Evolutionary conservation across 345 rosid species (phyloP).

Genomic region (Syzygium oleosum): DNA sequence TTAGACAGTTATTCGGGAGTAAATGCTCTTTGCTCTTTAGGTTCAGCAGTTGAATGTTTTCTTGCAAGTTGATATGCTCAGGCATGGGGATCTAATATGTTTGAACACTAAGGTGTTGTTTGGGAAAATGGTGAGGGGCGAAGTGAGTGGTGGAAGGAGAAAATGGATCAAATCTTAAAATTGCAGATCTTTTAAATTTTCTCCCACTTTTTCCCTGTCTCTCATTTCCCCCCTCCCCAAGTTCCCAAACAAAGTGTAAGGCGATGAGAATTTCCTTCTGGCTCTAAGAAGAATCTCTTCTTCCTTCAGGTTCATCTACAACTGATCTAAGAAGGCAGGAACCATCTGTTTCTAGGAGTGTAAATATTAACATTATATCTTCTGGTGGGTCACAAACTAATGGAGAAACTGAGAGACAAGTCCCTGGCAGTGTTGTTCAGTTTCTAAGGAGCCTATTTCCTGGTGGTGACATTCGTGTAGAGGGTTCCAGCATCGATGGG

Average conservation of each 20-base stretch:
- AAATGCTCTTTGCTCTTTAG: background rate
- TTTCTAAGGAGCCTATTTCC: slow-evolving; percentile 45
- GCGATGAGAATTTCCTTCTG: background rate
- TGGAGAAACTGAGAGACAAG: slow-evolving; percentile 39
- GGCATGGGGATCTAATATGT: background rate
- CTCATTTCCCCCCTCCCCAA: background rate
- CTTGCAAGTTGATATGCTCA: background rate
- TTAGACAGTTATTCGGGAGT: background rate
- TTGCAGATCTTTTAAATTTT: background rate
- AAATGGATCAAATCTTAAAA: background rate
- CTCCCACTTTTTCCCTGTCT: background rate
- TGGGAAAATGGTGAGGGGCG: background rate
- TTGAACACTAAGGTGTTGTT: background rate
- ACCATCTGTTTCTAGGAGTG: slow-evolving; percentile 22
- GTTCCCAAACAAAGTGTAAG: background rate
- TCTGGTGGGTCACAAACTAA: slow-evolving; percentile 28
- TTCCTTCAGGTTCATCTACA: slow-evolving; percentile 28
- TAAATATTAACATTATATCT: slow-evolving; percentile 24
- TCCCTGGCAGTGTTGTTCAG: slow-evolving; percentile 34
- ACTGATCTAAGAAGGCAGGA: slow-evolving; percentile 27
- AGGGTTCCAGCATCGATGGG: slow-evolving; percentile 25
- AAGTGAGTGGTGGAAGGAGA: background rate
- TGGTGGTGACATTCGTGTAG: slow-evolving; percentile 45
- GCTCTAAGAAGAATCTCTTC: background rate
- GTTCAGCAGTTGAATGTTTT: background rate